Evolutionary conservation across 192 early-diverging fungal genomes (phyloP).

Genomic region (Linnemannia zychae): DNA sequence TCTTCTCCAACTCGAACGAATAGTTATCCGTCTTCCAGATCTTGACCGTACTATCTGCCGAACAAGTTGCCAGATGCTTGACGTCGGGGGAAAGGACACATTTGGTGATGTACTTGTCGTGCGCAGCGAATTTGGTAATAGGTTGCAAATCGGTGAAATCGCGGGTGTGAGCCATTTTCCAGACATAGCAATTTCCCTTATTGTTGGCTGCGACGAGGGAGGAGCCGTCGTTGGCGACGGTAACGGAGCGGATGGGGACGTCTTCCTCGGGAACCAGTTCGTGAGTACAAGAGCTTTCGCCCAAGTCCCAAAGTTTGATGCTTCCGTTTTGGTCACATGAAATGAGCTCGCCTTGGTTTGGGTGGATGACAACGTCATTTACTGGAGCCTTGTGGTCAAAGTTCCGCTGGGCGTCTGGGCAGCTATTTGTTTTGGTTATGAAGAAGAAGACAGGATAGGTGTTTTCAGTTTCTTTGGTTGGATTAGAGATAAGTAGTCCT

Average conservation of each 20-base stretch:
- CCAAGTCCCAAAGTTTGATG: conserved; percentile 81
- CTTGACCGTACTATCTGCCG: conserved; percentile 90
- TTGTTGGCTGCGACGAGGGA: conserved; percentile 89
- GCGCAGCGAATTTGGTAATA: conserved; percentile 78
- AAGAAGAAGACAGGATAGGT: background rate
- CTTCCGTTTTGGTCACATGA: conserved; percentile 85
- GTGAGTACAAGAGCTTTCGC: conserved; percentile 71
- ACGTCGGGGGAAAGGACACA: conserved; percentile 88
- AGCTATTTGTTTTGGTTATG: conserved; percentile 24
- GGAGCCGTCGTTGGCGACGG: conserved; percentile 85
- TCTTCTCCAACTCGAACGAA: conserved; percentile 78
- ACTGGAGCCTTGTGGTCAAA: conserved; percentile 72
- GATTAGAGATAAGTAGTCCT: no score
- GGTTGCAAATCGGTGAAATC: conserved; percentile 75
- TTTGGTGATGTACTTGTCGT: conserved; percentile 86
- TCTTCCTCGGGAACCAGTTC: conserved; percentile 83
- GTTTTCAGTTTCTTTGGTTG: background rate
- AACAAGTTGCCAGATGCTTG: conserved; percentile 86
- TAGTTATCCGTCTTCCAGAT: conserved; percentile 79
- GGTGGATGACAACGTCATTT: conserved; percentile 75
- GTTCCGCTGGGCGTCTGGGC: conserved; percentile 66
- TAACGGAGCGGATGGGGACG: conserved; percentile 83
- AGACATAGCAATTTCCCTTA: conserved; percentile 78
- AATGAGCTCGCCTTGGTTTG: conserved; percentile 88
- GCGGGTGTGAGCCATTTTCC: conserved; percentile 76